Evolutionary conservation across 2,329 filamentous ascomycete genomes (phyloP).

Genomic region (Celoporthe dispersa): DNA sequence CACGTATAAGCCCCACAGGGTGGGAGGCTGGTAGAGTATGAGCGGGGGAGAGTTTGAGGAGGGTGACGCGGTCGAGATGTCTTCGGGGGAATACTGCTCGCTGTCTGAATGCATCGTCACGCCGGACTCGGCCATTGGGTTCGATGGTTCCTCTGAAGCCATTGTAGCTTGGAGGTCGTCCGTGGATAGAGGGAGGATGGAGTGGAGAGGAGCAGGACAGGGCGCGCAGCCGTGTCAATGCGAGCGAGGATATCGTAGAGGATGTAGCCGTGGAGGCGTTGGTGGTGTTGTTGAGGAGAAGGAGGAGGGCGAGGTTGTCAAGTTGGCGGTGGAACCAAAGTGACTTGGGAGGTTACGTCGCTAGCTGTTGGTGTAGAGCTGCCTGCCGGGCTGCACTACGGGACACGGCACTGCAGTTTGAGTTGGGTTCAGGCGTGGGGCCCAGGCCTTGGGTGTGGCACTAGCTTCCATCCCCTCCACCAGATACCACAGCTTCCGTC

Average conservation of each 20-base stretch:
- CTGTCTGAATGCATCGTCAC: conserved; percentile 82
- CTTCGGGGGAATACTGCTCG: conserved; percentile 77
- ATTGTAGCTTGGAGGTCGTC: conserved; percentile 42
- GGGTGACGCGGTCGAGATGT: conserved; percentile 63
- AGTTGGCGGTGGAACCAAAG: conserved; percentile 7
- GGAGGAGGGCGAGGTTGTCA: background rate
- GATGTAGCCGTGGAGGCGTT: background rate
- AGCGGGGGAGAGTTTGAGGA: conserved; percentile 69
- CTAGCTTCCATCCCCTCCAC: conserved; percentile 20
- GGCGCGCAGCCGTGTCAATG: background rate
- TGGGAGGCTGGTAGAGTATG: conserved; percentile 88
- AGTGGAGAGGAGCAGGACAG: background rate
- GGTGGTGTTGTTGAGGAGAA: background rate
- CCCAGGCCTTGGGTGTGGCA: conserved; percentile 18
- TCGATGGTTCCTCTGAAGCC: conserved; percentile 55
- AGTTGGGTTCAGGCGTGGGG: too few species aligned
- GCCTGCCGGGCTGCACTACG: background rate
- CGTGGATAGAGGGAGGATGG: background rate
- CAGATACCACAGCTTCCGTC: conserved; percentile 12
- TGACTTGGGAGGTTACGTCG: conserved; percentile 3
- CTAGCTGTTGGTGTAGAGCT: background rate
- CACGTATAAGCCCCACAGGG: conserved; percentile 82
- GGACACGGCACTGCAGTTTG: background rate
- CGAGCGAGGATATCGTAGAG: background rate
- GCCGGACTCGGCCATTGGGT: conserved; percentile 71